Conservation (phyloP, 805 yeast species). For the Candida glaebosa region DNA sequence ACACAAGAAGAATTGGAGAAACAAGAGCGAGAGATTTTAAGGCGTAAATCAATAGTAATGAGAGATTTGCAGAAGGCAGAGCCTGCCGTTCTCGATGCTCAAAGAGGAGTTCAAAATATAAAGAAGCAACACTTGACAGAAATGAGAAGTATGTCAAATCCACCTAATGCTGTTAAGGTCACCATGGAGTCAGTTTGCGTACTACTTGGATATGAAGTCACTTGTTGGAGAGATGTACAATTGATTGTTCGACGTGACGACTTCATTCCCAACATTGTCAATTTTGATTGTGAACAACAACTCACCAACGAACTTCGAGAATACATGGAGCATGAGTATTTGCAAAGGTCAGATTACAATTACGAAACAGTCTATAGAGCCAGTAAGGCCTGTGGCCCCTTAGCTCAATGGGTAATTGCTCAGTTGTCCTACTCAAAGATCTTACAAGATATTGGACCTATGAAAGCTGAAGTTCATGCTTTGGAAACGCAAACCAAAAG, state of each 20-base stretch:
- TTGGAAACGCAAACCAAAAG: slow-evolving; percentile 60
- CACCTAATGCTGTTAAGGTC: slow-evolving; percentile 82
- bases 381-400: slow-evolving; percentile 92
- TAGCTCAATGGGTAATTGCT: slow-evolving; percentile 84
- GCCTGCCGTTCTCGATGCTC: slow-evolving; percentile 83
- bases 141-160: slow-evolving; percentile 81
- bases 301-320: slow-evolving; percentile 51
- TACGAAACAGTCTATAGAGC: slow-evolving; percentile 80
- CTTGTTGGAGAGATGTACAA: slow-evolving; percentile 81
- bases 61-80: slow-evolving; percentile 71
- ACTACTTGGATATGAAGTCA: slow-evolving; percentile 66
- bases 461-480: slow-evolving; percentile 57
- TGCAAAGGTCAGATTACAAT: slow-evolving; percentile 62
- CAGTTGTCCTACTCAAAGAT: slow-evolving; percentile 77
- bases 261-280: slow-evolving; percentile 78
- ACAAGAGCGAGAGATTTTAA: slow-evolving; percentile 60
- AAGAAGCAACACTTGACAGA: slow-evolving; percentile 91
- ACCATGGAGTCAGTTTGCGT: slow-evolving; percentile 86
- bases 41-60: slow-evolving; percentile 52
- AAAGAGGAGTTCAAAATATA: slow-evolving; percentile 84
- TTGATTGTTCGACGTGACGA: slow-evolving; percentile 78
- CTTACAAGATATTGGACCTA: slow-evolving; percentile 68
- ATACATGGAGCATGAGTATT: slow-evolving; percentile 56
- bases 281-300: slow-evolving; percentile 60
- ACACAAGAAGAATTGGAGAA: slow-evolving; percentile 65